phyloP scores from a whole-genome alignment of 257 asterid species.

The Solanum habrochaites region DNA sequence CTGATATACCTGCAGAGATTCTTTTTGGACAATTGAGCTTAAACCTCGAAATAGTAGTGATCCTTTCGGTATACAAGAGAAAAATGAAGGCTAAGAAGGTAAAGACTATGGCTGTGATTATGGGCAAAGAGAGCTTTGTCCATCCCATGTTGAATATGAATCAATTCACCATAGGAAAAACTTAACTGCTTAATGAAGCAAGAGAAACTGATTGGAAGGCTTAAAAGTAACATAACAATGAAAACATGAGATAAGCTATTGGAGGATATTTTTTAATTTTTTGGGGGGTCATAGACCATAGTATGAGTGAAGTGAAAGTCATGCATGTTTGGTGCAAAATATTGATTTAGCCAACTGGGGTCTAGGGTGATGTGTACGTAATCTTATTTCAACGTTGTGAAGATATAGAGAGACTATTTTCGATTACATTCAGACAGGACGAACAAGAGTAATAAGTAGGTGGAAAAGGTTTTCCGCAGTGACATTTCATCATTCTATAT shows the following conservation, averaged over 20 bases:
- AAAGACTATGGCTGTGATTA: slow-evolving; percentile 27
- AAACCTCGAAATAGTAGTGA: slow-evolving; percentile 31
- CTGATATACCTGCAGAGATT: slow-evolving; percentile 9
- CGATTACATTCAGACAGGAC: not conserved
- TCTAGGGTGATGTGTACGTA: not conserved
- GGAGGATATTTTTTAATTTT: slow-evolving; percentile 7
- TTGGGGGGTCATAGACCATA: slow-evolving; percentile 5
- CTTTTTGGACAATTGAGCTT: slow-evolving; percentile 37
- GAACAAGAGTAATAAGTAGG: not conserved
- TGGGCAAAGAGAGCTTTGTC: slow-evolving; percentile 27
- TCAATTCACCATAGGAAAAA: not conserved
- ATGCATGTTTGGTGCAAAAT: not conserved
- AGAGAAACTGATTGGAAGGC: not conserved
- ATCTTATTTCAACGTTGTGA: no score
- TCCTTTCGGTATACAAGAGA: slow-evolving; percentile 48
- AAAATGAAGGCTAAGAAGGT: slow-evolving; percentile 25
- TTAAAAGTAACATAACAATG: slow-evolving; percentile 11
- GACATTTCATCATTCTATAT: not conserved
- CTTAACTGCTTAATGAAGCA: not conserved
- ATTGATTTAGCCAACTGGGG: not conserved
- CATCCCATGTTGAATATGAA: slow-evolving; percentile 26
- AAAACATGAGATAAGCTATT: not conserved
- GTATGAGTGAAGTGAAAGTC: slow-evolving; percentile 69
- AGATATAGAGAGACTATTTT: not conserved
- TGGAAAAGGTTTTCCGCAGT: not conserved